Percentiles rank a stretch among this genome's conserved stretches.
These are phyloP conservation scores for Laguncularia racemosa DNA, from an alignment of 345 rosid genomes.

Conservation along the genomic window DNA sequence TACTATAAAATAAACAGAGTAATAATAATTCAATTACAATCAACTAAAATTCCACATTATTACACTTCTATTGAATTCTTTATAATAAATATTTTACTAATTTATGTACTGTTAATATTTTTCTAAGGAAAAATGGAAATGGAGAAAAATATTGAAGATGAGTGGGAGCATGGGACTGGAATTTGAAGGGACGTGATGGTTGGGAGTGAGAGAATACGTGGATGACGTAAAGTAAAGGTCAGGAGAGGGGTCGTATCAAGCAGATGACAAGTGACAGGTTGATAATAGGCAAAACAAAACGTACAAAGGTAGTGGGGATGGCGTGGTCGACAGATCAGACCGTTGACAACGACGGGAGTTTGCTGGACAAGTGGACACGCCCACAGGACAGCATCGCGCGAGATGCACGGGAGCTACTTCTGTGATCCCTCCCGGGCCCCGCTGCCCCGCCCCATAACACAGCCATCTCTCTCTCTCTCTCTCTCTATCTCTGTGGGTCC, in stretches of 20 bases:
- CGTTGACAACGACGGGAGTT: conserved; percentile 14
- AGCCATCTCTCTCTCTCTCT: too few species aligned
- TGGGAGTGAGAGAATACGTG: neutral
- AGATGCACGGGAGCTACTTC: conserved; percentile 41
- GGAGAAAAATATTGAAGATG: neutral
- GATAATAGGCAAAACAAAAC: neutral
- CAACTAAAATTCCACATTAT: too few species aligned
- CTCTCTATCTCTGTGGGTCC: too few species aligned
- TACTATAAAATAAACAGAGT: too few species aligned
- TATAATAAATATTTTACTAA: too few species aligned
- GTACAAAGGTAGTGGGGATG: neutral
- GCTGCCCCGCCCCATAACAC: too few species aligned
- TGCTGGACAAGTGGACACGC: neutral
- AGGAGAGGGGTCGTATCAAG: conserved; percentile 17
- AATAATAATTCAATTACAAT: too few species aligned
- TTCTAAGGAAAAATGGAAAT: too few species aligned
- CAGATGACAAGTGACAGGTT: conserved; percentile 9
- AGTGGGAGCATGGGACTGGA: neutral
- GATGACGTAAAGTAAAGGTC: conserved; percentile 13
- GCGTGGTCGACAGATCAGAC: conserved; percentile 22
- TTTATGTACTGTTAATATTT: too few species aligned
- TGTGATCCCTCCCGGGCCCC: conserved; percentile 8
- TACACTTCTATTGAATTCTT: too few species aligned
- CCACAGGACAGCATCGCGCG: conserved; percentile 38
- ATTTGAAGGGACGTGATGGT: too few species aligned